These are phyloP conservation scores for Skeletonema marinoi DNA, from an alignment of 108 stramenopile genomes.

Conservation along the genomic window DNA sequence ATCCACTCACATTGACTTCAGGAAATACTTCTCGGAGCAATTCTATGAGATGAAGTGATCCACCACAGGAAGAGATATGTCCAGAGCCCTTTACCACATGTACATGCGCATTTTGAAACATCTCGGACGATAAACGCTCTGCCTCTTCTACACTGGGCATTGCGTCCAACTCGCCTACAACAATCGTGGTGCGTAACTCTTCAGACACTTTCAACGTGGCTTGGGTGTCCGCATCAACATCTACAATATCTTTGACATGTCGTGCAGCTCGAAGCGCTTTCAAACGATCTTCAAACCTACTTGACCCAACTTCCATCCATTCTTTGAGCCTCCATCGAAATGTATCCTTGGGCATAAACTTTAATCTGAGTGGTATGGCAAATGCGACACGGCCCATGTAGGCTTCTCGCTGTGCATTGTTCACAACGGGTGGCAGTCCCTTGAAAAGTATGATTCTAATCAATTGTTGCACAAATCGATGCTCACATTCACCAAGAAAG, in stretches of 20 bases:
- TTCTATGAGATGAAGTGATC: conserved; percentile 70
- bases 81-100: conserved; percentile 82
- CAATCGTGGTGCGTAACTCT: conserved; percentile 61
- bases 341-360: conserved; percentile 76
- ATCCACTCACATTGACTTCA: conserved; percentile 36
- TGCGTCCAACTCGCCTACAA: conserved; percentile 82
- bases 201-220: conserved; percentile 13
- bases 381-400: conserved; percentile 87
- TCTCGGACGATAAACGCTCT: conserved; percentile 49
- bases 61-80: conserved; percentile 86
- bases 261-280: conserved; percentile 12
- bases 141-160: conserved; percentile 82
- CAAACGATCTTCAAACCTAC: conserved; percentile 32
- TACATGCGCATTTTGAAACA: conserved; percentile 47
- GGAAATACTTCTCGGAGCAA: conserved; percentile 62
- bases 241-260: background rate
- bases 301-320: conserved; percentile 73
- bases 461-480: conserved; percentile 60
- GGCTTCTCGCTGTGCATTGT: conserved; percentile 70
- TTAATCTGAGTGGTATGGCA: conserved; percentile 59
- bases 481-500: conserved; percentile 64
- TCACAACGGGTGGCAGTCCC: conserved; percentile 77
- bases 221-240: background rate
- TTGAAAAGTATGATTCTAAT: conserved; percentile 63
- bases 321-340: conserved; percentile 70